A percentile compares a stretch with the other conserved stretches of the same genome.
Conservation (phyloP, 1,139 yeast genomes). For the Hanseniaspora gamundiae region DNA sequence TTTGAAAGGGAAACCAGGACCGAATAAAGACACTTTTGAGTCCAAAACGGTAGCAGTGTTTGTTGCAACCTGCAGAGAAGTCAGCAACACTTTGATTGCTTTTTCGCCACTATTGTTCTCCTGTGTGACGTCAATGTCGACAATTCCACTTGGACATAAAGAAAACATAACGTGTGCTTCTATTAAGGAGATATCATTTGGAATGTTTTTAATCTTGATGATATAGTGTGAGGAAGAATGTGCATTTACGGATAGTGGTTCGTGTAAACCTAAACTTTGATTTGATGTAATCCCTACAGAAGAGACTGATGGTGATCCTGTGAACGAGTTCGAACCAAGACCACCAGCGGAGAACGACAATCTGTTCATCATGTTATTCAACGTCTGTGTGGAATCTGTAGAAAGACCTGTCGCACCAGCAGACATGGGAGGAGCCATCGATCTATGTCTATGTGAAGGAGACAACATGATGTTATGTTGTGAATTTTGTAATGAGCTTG, state of each 20-base stretch:
- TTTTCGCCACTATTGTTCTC: conserved; percentile 10
- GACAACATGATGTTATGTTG: too few species aligned
- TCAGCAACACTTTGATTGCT: conserved; percentile 51
- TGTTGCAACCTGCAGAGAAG: conserved; percentile 50
- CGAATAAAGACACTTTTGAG: conserved; percentile 47
- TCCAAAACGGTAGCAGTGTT: conserved; percentile 62
- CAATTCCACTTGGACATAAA: conserved; percentile 60
- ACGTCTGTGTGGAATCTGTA: not conserved
- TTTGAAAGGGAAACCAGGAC: conserved; percentile 38
- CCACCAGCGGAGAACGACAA: conserved; percentile 8
- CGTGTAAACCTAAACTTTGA: too few species aligned
- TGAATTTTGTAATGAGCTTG: too few species aligned
- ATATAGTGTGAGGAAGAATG: conserved; percentile 11
- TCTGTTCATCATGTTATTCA: conserved; percentile 18
- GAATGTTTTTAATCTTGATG: conserved; percentile 42
- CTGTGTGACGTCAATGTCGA: conserved; percentile 35
- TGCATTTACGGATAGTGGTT: conserved; percentile 6
- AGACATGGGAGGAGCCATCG: too few species aligned
- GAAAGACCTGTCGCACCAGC: too few species aligned
- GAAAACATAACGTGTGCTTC: conserved; percentile 74
- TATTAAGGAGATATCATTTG: conserved; percentile 58
- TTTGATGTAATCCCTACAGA: too few species aligned
- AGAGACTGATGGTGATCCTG: too few species aligned
- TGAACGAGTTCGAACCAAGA: too few species aligned
- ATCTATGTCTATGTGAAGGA: too few species aligned